phyloP scores from a whole-genome alignment of 2,329 filamentous ascomycete genomes.

The Daldinia sp. region DNA sequence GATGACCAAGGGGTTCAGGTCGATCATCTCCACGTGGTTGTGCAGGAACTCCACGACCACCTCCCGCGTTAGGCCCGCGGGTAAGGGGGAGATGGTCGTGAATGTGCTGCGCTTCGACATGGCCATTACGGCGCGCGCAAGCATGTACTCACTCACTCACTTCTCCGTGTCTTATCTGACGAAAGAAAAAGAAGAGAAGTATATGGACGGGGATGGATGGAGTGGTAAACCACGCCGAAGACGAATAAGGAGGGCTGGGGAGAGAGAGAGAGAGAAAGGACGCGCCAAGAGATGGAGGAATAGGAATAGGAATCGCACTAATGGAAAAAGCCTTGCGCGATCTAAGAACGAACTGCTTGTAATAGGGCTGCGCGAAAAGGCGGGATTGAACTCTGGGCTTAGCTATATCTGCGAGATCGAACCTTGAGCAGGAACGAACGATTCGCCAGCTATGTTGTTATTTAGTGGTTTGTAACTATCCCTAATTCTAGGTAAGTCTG shows the following conservation, averaged over 20 bases:
- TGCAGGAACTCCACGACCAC: slow-evolving; percentile 82
- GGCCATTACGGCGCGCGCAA: slow-evolving; percentile 40
- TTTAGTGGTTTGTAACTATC: no score
- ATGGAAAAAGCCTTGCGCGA: no score
- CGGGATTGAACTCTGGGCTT: no score
- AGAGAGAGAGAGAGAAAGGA: not conserved
- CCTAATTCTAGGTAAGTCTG: no score
- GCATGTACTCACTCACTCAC: not conserved
- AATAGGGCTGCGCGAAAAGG: no score
- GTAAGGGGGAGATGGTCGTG: slow-evolving; percentile 83
- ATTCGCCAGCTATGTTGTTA: not conserved
- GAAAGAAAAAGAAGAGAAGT: not conserved
- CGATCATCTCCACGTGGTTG: slow-evolving; percentile 85
- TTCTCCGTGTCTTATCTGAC: no score
- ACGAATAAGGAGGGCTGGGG: not conserved
- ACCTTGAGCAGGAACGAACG: not conserved
- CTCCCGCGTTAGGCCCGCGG: slow-evolving; percentile 73
- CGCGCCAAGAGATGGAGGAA: slow-evolving; percentile 10
- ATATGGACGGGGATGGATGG: no score
- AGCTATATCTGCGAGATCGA: not conserved
- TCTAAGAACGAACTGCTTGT: no score
- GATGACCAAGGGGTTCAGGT: slow-evolving; percentile 85
- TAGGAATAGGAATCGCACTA: slow-evolving; percentile 4
- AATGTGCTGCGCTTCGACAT: slow-evolving; percentile 80
- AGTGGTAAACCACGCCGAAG: no score